Base-by-base conservation (phyloP, 2,329 filamentous ascomycete genomes). In the Penicillium thymicola region DNA sequence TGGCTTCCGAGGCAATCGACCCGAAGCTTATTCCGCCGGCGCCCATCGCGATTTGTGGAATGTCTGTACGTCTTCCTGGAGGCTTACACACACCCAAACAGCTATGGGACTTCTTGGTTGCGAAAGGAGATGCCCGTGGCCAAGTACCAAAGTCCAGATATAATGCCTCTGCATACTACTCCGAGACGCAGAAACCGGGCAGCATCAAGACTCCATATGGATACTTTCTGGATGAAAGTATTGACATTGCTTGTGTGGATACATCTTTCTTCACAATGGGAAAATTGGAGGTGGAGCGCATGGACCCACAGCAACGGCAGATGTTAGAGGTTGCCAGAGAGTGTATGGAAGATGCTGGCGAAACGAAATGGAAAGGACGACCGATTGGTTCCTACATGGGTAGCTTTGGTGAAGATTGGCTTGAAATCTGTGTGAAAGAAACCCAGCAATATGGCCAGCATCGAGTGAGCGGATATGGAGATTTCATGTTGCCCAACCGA, bases 241-340 rank as follows among this genome's bases (percentile, higher is more conserved):
- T 54, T 30, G 59, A 69, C 30, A 37, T 67, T 5, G 47, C 18
- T 9, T 21, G 25, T 9, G 37, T 72, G 1, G 70, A 72, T 50
- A 58, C 64, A 1, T 55, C 59, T 1, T 67, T 69, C 51, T 72
- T 68, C 47, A 43, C 54, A 2, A 64, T 71, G 48, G 41, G 46
- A 4, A 28, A 43, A 1, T 27, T 25, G 0, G 70, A 72, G 30
- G 55, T 61, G 0, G 61, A 59, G 43, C 27, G 36, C 2, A 38
- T 60, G 28, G 70, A 72, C 40, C 70, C 70, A 0, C 66, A 70
- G 43, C 69, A 71, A 40, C 58, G 69, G 2, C 54, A 60, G 8
- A 34, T 70, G 21, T 54, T 72, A 1, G 70, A 72, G 42, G 63
- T 70, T 30, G 58, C 57, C 6, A 56, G 60, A 6, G 70, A 72